These are phyloP conservation scores for Xylaria venustula DNA, from an alignment of 495 filamentous ascomycete species.

Conservation along the genomic window DNA sequence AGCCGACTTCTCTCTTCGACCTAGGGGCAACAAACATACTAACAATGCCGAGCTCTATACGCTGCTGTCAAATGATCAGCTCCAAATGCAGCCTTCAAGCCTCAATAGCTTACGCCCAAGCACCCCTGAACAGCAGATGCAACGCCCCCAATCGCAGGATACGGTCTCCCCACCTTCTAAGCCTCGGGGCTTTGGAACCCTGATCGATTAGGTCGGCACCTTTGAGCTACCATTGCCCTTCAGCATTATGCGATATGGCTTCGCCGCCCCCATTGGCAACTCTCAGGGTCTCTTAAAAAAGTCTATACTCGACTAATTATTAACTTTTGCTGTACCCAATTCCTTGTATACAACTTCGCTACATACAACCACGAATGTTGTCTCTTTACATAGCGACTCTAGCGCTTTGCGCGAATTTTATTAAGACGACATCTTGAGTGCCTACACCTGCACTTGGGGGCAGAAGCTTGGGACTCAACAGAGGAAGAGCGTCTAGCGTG, in stretches of 20 bases:
- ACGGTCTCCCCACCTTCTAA: slow-evolving; percentile 45
- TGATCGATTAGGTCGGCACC: slow-evolving; percentile 34
- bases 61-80: slow-evolving; percentile 6
- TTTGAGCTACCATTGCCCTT: neutral
- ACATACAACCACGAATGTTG: too few species aligned
- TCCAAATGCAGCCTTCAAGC: neutral
- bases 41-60: neutral
- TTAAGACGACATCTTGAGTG: too few species aligned
- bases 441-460: too few species aligned
- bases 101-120: slow-evolving; percentile 8
- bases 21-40: slow-evolving; percentile 18
- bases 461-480: neutral
- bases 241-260: neutral
- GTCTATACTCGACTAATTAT: neutral
- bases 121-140: slow-evolving; percentile 21
- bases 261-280: neutral
- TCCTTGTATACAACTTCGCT: neutral
- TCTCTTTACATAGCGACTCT: too few species aligned
- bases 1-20: slow-evolving; percentile 28
- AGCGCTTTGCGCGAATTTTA: too few species aligned
- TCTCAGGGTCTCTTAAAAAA: neutral
- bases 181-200: slow-evolving; percentile 38
- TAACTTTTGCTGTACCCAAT: neutral
- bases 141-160: slow-evolving; percentile 9
- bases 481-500: too few species aligned